Percentiles rank a stretch among this genome's conserved stretches.
Evolutionary conservation across 2,329 filamentous ascomycete genomes (phyloP).

Genomic region (Cladorrhinum sp.): DNA sequence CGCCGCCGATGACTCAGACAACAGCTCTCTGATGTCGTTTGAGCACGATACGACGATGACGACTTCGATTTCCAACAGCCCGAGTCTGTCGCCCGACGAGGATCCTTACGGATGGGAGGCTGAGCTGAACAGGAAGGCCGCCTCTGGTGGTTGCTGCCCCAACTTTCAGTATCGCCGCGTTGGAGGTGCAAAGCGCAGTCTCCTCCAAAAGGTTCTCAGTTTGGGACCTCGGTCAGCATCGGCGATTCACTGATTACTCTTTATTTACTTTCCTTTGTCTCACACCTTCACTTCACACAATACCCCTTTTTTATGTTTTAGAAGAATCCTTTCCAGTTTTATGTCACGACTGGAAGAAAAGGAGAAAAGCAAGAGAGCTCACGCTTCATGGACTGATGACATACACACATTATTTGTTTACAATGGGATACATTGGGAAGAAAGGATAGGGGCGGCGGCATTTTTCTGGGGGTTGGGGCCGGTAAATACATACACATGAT

Average conservation of each 20-base stretch:
- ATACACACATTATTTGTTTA: not conserved
- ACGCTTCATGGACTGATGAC: slow-evolving; percentile 1
- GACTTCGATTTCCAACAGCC: not conserved
- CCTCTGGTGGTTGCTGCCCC: slow-evolving; percentile 17
- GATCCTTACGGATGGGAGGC: slow-evolving; percentile 33
- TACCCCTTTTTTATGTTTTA: slow-evolving; percentile 6
- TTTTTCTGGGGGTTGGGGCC: not conserved
- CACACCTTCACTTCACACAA: slow-evolving; percentile 3
- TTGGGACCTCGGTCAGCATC: slow-evolving; percentile 7
- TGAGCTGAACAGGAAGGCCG: slow-evolving; percentile 24
- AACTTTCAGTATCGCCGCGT: slow-evolving; percentile 30
- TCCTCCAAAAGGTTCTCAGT: slow-evolving; percentile 34
- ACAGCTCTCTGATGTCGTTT: slow-evolving; percentile 17
- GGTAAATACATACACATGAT: not conserved
- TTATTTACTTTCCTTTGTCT: not conserved
- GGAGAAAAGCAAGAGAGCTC: not conserved
- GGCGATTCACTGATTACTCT: not conserved
- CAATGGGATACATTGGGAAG: not conserved
- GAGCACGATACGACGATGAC: slow-evolving; percentile 10
- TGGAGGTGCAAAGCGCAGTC: slow-evolving; percentile 32
- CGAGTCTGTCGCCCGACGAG: slow-evolving; percentile 17
- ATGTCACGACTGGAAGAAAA: not conserved
- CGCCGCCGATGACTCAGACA: slow-evolving; percentile 12
- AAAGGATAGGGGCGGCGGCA: not conserved
- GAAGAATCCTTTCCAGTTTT: not conserved